Base-by-base conservation (phyloP, 129 eudicot genomes). In the Arctium lappa region DNA sequence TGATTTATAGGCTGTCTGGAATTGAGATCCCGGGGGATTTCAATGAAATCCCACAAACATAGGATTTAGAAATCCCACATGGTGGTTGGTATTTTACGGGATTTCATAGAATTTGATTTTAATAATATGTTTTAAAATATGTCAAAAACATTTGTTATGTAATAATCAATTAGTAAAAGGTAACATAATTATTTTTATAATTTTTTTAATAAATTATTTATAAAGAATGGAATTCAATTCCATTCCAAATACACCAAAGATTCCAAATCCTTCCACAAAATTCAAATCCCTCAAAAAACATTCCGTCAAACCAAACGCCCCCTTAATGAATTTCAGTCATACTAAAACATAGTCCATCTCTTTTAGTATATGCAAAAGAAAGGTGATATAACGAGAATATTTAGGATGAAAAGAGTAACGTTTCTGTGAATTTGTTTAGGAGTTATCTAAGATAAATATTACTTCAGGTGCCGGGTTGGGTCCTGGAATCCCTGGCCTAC, bases 401-500 rank as follows among this genome's bases (percentile, higher is more conserved):
- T 9, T 78, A 66, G 74, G 63, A 39, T 66, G 38, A 50, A 27
- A 79, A 68, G 29, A 30, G 3, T 44, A 68, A 69, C 13, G 3
- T 80, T 50, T 33, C 3, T 34, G 16, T 69, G 76, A 12, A 44
- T 30, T 30, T 8, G n/a, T 79, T 69, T 12, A 3, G 40, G 3
- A 40, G 22, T 50, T 39, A 32, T 60, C 9, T 13, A 31, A 40
- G 69, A 78, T 40, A 36, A 73, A 32, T 42, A 8, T 79, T 72
- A 22, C 68, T 85, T 82, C 81, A 94, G 98, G 98, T 73, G 77
- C 93, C 0, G 99, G 99, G 1, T 90, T 96, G 30, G 99, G 99
- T 65, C 95, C 97, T 13, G 99, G 99, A 75, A 82, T 96, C 63
- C 98, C 99, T 1, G 96, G 99, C 5, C 33, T 96, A 50, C 97